Conservation (phyloP, 495 filamentous ascomycete species). For the Penicillium desertorum region DNA sequence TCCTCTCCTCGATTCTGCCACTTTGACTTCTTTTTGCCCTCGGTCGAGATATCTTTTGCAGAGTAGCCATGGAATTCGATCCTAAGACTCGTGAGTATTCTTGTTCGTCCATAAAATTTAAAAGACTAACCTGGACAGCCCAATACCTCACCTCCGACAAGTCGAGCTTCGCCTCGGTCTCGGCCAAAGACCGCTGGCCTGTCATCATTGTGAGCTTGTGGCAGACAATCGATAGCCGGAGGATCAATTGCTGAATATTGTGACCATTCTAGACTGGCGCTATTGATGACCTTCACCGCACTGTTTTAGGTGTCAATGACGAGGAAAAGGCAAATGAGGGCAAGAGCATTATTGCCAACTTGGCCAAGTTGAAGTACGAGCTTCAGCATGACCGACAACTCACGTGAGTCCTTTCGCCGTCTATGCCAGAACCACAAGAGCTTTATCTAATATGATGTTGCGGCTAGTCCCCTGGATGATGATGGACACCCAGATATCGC, state of each 20-base stretch:
- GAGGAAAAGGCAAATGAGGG: conserved; percentile 71
- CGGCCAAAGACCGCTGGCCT: conserved; percentile 85
- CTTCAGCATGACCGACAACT: conserved; percentile 84
- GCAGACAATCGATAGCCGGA: background rate
- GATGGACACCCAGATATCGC: conserved; percentile 76
- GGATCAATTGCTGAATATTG: conserved; percentile 18
- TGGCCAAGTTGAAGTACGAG: conserved; percentile 91
- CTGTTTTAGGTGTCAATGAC: conserved; percentile 54
- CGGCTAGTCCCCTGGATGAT: conserved; percentile 69
- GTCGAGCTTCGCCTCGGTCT: conserved; percentile 81
- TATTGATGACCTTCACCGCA: conserved; percentile 89
- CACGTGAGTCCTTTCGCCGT: conserved; percentile 55
- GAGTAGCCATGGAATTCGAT: conserved; percentile 57
- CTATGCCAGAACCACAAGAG: background rate
- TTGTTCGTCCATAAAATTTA: background rate
- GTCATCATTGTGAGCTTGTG: conserved; percentile 71
- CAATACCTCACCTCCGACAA: conserved; percentile 75
- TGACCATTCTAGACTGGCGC: conserved; percentile 70
- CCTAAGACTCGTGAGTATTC: conserved; percentile 57
- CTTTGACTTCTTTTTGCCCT: conserved; percentile 5
- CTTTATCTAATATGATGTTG: background rate
- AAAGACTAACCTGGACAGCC: conserved; percentile 51
- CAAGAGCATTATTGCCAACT: conserved; percentile 75
- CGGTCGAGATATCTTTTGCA: background rate
- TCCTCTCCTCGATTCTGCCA: conserved; percentile 14